Evolutionary conservation across 352 stramenopile species (phyloP).

Genomic region (Phytophthora aleatoria): DNA sequence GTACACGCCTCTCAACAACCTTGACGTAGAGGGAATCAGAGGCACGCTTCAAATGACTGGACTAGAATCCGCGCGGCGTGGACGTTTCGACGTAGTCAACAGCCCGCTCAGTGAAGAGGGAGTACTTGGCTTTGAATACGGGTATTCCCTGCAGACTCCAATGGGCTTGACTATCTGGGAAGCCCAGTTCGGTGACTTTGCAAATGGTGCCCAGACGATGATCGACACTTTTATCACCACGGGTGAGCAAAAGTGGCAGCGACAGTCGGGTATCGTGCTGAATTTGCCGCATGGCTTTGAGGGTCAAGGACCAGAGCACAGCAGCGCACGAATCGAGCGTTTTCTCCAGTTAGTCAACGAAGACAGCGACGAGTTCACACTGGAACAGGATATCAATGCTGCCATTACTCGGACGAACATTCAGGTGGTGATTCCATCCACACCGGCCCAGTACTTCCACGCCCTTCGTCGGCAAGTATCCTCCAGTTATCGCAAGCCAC

Average conservation of each 20-base stretch:
- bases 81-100: conserved; percentile 82
- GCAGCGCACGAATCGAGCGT: conserved; percentile 81
- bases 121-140: conserved; percentile 88
- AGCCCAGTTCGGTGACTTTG: conserved; percentile 90
- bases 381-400: conserved; percentile 33
- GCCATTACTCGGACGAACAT: conserved; percentile 72
- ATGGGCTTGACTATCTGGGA: conserved; percentile 92
- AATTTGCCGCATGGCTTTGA: conserved; percentile 87
- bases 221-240: conserved; percentile 88
- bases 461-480: conserved; percentile 88
- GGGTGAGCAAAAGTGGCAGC: conserved; percentile 88
- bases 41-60: conserved; percentile 43
- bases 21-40: conserved; percentile 52
- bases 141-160: conserved; percentile 84
- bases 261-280: conserved; percentile 89
- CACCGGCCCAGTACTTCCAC: conserved; percentile 97
- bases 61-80: conserved; percentile 46
- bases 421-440: conserved; percentile 80
- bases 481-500: conserved; percentile 75
- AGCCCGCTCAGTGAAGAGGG: conserved; percentile 83
- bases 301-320: conserved; percentile 87
- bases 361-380: conserved; percentile 70
- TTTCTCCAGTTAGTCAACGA: conserved; percentile 86
- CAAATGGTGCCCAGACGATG: conserved; percentile 88
- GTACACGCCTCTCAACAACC: conserved; percentile 95